phyloP scores from a whole-genome alignment of 371 early-diverging fungal genomes.

The Rhizopus arrhizus region DNA sequence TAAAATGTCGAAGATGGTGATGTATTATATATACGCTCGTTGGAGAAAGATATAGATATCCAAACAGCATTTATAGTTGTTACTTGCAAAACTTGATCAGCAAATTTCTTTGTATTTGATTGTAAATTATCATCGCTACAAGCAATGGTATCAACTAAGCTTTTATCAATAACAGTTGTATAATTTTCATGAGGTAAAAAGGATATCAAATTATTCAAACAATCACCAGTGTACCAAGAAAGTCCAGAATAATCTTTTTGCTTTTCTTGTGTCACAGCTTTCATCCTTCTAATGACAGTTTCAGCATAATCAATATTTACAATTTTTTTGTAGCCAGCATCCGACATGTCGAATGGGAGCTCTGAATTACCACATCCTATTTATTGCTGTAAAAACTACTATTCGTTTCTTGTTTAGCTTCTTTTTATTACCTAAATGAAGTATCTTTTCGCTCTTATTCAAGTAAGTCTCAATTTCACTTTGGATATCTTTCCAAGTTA shows the following conservation, averaged over 20 bases:
- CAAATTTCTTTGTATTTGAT: constrained; percentile 16
- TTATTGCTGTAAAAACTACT: not conserved
- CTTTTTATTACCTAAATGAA: constrained; percentile 31
- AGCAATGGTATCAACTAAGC: constrained; percentile 42
- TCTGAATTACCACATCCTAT: constrained; percentile 61
- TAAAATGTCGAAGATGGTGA: constrained; percentile 1
- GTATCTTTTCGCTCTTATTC: constrained; percentile 25
- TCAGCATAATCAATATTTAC: constrained; percentile 51
- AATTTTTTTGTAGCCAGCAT: constrained; percentile 34
- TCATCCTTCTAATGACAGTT: constrained; percentile 49
- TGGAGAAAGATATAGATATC: constrained; percentile 39
- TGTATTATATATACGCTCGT: constrained; percentile 25
- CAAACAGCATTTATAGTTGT: constrained; percentile 29
- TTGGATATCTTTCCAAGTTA: constrained; percentile 31
- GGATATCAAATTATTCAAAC: constrained; percentile 17
- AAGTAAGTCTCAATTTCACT: constrained; percentile 23
- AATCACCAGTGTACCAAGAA: constrained; percentile 35
- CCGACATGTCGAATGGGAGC: constrained; percentile 48
- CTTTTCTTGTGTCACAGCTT: constrained; percentile 16
- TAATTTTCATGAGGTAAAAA: constrained; percentile 16
- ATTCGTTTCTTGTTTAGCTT: not conserved
- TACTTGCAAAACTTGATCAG: constrained; percentile 25
- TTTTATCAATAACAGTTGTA: constrained; percentile 45
- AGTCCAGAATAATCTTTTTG: constrained; percentile 20
- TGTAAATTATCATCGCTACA: constrained; percentile 47